These are phyloP conservation scores for Populus hybrid DNA, from an alignment of 441 rosid genomes.

Conservation along the genomic window DNA sequence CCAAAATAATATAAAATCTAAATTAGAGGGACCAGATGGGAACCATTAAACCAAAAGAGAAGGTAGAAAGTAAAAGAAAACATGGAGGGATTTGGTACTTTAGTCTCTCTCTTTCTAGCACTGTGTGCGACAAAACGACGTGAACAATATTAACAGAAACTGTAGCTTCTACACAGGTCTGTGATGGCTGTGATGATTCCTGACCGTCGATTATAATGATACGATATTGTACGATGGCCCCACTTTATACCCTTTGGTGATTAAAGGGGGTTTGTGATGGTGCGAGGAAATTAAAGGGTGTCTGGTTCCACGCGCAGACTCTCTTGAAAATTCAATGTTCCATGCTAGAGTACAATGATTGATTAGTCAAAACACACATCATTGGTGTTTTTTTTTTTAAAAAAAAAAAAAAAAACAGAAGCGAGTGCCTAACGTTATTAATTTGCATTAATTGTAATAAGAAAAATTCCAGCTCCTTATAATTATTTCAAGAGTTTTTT, in stretches of 20 bases:
- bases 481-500: no score
- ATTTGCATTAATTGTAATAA: no score
- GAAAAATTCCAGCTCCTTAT: background rate
- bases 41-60: no score
- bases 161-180: background rate
- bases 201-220: background rate
- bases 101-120: background rate
- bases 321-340: background rate
- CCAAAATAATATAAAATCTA: background rate
- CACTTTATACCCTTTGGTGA: background rate
- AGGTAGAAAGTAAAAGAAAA: background rate
- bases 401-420: no score
- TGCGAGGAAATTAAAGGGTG: background rate
- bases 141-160: no score
- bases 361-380: no score
- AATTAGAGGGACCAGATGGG: background rate
- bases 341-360: no score
- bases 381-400: no score
- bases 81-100: background rate
- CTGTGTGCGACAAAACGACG: background rate
- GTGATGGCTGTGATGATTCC: constrained; percentile 19
- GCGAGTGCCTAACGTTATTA: no score
- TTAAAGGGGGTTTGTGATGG: background rate
- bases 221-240: no score
- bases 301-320: background rate